These are phyloP conservation scores for Solanum chaucha DNA, from an alignment of 257 asterid genomes.

Conservation along the genomic window DNA sequence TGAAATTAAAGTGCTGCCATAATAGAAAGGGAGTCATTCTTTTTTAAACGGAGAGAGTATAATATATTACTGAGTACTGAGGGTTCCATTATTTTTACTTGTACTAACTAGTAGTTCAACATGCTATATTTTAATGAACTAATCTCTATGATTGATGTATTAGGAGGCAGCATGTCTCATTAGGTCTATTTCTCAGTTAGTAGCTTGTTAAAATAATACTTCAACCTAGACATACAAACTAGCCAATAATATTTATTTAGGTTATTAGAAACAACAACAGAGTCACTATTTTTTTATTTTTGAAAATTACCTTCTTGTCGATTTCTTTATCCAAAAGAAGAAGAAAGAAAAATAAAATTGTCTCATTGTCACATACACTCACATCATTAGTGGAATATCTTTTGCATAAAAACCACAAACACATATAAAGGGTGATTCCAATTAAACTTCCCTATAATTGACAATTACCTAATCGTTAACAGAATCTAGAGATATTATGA, in stretches of 20 bases:
- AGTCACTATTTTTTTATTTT: not conserved
- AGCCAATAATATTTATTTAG: not conserved
- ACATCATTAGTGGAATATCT: conserved; percentile 2
- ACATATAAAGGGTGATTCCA: not conserved
- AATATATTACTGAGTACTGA: not conserved
- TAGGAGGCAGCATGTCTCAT: not conserved
- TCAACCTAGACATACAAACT: not conserved
- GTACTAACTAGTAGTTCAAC: not conserved
- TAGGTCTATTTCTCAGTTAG: not conserved
- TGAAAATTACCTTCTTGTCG: not conserved
- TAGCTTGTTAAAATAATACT: not conserved
- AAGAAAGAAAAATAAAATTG: not conserved
- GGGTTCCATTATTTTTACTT: not conserved
- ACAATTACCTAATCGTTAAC: not conserved
- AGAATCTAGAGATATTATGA: not conserved
- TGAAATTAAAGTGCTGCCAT: not conserved
- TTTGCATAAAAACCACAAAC: not conserved
- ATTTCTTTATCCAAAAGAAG: not conserved
- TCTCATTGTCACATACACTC: not conserved
- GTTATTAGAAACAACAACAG: not conserved
- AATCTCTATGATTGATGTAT: not conserved
- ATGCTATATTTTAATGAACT: not conserved
- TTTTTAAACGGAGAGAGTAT: not conserved
- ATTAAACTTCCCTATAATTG: not conserved
- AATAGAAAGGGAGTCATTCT: not conserved